These are phyloP conservation scores for Populus hybrid DNA, from an alignment of 441 rosid species.

Conservation along the genomic window DNA sequence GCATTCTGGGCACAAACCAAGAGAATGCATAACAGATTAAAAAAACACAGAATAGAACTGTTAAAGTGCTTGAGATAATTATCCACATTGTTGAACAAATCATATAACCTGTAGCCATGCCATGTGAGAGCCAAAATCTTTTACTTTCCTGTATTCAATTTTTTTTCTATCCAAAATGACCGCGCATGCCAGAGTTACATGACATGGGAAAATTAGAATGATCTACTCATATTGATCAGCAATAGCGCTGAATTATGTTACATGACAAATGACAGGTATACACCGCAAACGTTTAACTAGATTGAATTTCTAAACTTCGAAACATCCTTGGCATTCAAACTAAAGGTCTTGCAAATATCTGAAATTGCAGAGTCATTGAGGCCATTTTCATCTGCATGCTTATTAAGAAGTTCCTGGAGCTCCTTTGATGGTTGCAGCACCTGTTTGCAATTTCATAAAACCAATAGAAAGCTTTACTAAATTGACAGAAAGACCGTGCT, in stretches of 20 bases:
- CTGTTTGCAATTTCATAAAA: constrained; percentile 25
- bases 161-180: neutral
- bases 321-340: constrained; percentile 52
- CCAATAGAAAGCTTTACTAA: neutral
- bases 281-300: constrained; percentile 20
- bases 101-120: neutral
- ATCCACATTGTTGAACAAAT: neutral
- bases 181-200: neutral
- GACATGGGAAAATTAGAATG: neutral
- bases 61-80: neutral
- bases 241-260: neutral
- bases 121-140: neutral
- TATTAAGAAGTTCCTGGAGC: constrained; percentile 41
- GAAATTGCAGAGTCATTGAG: constrained; percentile 40
- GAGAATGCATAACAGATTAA: no score
- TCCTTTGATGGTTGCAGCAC: constrained; percentile 66
- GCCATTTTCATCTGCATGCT: constrained; percentile 31
- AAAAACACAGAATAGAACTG: neutral
- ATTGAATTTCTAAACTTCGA: constrained; percentile 46
- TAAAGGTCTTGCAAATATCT: constrained; percentile 56
- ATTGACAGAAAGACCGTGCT: neutral
- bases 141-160: neutral
- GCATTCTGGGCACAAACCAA: no score
- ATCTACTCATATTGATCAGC: neutral
- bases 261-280: neutral